Conservation (phyloP, 257 asterid genomes). For the Coffea eugenioides region DNA sequence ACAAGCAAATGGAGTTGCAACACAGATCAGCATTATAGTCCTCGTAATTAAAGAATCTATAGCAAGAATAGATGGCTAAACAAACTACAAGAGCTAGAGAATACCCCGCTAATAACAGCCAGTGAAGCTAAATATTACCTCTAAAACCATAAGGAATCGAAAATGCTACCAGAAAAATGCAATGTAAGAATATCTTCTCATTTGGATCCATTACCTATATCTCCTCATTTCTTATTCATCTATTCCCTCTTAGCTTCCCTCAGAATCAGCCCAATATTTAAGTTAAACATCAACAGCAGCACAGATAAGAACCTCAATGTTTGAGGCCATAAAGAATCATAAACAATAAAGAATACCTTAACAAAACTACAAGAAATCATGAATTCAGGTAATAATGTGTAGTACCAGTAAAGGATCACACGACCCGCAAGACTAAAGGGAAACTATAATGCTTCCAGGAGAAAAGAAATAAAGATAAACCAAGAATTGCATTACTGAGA, state of each 20-base stretch:
- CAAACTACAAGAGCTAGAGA: no score
- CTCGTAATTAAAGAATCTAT: not conserved
- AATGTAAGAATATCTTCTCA: not conserved
- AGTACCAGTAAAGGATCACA: not conserved
- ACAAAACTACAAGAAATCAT: not conserved
- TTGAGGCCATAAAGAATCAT: no score
- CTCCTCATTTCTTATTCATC: not conserved
- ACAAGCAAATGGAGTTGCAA: not conserved
- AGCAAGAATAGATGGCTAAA: not conserved
- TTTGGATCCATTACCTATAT: slow-evolving; percentile 3
- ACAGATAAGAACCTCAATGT: not conserved
- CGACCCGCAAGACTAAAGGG: not conserved
- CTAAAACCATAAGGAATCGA: not conserved
- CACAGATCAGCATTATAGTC: not conserved
- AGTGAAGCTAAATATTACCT: not conserved
- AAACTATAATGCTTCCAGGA: not conserved
- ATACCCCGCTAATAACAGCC: not conserved
- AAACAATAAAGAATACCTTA: no score
- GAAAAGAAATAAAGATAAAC: not conserved
- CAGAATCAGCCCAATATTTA: not conserved
- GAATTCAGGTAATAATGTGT: not conserved
- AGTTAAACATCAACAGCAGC: no score
- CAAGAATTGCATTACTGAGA: not conserved
- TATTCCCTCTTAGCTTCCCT: slow-evolving; percentile 1
- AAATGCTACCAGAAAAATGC: not conserved